Evolutionary conservation across 306 rosid genomes (phyloP), one percentile per base, ranked within the genome.

Genomic region (Prunus campanulata): DNA sequence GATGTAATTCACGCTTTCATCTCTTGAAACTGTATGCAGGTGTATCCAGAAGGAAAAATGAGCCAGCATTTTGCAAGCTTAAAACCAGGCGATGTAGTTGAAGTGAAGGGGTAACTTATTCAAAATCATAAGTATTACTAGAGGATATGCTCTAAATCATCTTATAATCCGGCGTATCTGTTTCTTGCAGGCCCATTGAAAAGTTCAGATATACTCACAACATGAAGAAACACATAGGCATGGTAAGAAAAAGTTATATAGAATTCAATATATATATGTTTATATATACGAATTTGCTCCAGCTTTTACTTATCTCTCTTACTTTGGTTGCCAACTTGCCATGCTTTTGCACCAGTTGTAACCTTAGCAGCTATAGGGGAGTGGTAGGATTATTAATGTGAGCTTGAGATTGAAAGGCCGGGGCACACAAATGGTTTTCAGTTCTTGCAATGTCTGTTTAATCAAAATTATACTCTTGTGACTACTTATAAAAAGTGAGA

Each of bases 21-120:
- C 67, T 72, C 61, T 61, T 13, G 59, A 18, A 64, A 77, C 66
- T 74, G 82, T 35, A 77, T 79, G 81, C 80, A 93, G 98, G 93
- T 96, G 81, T 96, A 93, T 74, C 99, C 99, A 49, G 91, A 88
- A 71, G 99, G 99, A 52, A 91, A 91, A 89, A 93, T 96, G 98
- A 96, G 97, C 84, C 99, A 91, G 85, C 96, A 96, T 91, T 93
- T 96, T 55, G 96, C 97, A 64, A 96, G 93, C 90, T 85, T 96
- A 80, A 96, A 93, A 81, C 97, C 97, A 6, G 99, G 99, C 18
- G 99, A 96, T 80, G 88, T 85, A 68, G 86, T 93, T 84, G 99
- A 96, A 91, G 96, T 96, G 85, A 96, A 96, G 86, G 99, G 99
- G 99, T 96, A 91, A 55, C 67, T 66, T 82, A 11, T 70, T 74